These are phyloP conservation scores for Lathyrus oleraceus DNA, from an alignment of 306 rosid genomes.

Conservation along the genomic window DNA sequence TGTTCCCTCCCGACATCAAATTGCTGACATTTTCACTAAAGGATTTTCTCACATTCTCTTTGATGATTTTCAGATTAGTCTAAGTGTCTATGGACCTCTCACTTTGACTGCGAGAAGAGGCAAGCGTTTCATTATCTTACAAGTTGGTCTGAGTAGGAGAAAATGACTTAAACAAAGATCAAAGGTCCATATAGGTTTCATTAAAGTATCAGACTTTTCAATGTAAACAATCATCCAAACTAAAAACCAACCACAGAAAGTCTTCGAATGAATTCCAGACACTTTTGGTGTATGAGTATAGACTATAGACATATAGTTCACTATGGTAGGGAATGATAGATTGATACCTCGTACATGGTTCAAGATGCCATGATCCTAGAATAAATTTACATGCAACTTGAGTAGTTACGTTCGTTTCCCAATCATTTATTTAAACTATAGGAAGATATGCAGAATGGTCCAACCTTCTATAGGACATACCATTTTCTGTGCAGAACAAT, in stretches of 20 bases:
- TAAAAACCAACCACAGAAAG: neutral
- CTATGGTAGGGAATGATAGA: neutral
- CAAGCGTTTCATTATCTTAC: no score
- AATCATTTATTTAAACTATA: neutral
- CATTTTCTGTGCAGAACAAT: slow-evolving; percentile 19
- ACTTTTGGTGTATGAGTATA: neutral
- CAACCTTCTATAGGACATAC: neutral
- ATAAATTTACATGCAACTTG: neutral
- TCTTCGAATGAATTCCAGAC: neutral
- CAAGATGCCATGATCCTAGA: neutral
- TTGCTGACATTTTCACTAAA: no score
- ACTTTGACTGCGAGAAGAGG: no score
- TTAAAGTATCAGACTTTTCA: no score
- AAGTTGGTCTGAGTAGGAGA: neutral
- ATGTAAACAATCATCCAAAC: neutral
- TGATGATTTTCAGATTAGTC: no score
- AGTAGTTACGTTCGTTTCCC: neutral
- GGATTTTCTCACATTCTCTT: no score
- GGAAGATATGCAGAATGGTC: slow-evolving; percentile 8
- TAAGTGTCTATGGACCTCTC: no score
- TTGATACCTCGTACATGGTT: neutral
- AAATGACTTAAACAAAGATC: neutral
- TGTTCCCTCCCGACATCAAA: no score
- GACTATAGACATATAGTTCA: neutral
- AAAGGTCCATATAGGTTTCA: no score